These are phyloP conservation scores for Cercophora scortea DNA, from an alignment of 495 filamentous ascomycete species.

Conservation along the genomic window DNA sequence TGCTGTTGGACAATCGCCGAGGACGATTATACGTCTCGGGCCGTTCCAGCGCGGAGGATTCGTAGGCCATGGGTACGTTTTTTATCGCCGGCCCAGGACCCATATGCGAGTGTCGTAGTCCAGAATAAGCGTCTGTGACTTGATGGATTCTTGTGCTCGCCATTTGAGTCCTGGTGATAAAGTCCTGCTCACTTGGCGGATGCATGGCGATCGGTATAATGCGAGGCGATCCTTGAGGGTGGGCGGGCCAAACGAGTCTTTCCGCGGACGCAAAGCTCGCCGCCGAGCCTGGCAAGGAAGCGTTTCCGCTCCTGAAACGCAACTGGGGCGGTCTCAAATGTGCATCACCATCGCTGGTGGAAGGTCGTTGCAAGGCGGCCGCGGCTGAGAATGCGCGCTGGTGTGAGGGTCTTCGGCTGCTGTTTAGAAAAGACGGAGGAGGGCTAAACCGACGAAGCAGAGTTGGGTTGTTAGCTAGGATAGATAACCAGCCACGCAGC, in stretches of 20 bases:
- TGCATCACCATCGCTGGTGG: neutral
- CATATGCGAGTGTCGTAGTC: neutral
- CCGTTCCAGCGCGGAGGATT: constrained; percentile 3
- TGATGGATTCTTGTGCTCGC: constrained; percentile 15
- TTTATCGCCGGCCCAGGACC: neutral
- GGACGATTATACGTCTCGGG: constrained; percentile 8
- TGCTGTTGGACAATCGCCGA: constrained; percentile 19
- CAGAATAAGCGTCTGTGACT: neutral
- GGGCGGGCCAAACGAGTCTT: neutral
- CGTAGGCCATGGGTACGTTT: constrained; percentile 5
- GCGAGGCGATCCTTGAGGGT: neutral
- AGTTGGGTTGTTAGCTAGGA: neutral
- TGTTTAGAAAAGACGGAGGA: constrained; percentile 1
- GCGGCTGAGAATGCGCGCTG: neutral
- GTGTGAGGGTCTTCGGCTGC: neutral
- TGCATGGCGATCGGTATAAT: constrained; percentile 14
- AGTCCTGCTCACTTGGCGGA: constrained; percentile 19
- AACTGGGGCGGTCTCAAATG: neutral
- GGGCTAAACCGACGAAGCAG: neutral
- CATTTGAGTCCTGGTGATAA: constrained; percentile 16
- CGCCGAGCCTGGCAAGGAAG: neutral
- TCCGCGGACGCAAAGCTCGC: neutral
- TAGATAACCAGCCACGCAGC: neutral
- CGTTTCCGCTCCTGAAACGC: neutral
- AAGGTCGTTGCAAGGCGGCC: neutral